These are phyloP conservation scores for Scheffersomyces parashehatae DNA, from an alignment of 1,139 yeast species.

Conservation along the genomic window DNA sequence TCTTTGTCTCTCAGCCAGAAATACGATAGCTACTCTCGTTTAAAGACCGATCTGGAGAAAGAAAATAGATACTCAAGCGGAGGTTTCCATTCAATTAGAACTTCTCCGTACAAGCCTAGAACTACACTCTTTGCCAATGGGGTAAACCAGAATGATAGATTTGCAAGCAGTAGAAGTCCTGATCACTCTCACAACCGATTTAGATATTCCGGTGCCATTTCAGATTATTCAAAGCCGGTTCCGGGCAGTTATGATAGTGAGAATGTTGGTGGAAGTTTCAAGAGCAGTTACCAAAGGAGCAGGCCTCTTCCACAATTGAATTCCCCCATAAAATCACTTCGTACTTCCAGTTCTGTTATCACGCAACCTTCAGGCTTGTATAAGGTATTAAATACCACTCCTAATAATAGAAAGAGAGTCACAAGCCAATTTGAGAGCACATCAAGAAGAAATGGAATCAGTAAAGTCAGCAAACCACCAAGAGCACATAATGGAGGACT, in stretches of 20 bases:
- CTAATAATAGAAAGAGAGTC: background rate
- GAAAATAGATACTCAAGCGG: background rate
- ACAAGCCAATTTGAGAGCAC: no score
- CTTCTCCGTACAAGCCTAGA: background rate
- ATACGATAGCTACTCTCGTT: background rate
- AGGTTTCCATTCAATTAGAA: background rate
- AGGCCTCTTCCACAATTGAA: background rate
- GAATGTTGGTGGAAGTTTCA: background rate
- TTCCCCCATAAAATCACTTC: background rate
- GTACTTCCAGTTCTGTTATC: background rate
- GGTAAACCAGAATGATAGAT: background rate
- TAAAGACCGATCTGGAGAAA: background rate
- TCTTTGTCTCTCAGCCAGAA: background rate
- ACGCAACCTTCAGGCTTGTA: background rate
- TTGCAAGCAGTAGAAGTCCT: background rate
- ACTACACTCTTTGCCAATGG: background rate
- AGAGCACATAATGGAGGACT: constrained; percentile 2
- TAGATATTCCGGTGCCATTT: no score
- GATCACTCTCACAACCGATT: no score
- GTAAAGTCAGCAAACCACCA: background rate
- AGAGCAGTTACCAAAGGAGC: background rate
- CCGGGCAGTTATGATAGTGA: background rate
- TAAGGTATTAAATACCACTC: background rate
- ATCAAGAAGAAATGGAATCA: background rate
- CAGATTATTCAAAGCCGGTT: no score